Evolutionary conservation across 768 basidiomycete species (phyloP), one percentile per base, ranked within the genome.

Genomic region (Rubroboletus satanas): DNA sequence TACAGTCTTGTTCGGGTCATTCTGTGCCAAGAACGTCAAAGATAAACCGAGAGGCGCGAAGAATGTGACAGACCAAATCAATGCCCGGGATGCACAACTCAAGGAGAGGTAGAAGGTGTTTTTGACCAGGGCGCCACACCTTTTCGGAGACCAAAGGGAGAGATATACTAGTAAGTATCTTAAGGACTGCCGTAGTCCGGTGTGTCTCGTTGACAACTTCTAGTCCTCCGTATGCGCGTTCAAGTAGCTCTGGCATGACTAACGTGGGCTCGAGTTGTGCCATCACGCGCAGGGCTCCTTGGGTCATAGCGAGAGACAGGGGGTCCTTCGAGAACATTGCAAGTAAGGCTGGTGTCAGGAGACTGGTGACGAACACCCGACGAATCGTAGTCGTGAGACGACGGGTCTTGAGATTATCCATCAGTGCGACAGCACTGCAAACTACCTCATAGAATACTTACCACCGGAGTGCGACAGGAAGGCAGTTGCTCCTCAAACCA

Each of bases 151-250:
- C 82, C 17, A 98, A 71, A 10, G 92, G 86, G 5, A 86, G 78
- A 17, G 90, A 76, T 28, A 94, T 83, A 2, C 83, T 85, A 18
- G 88, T 82, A 29, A 98, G 79, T 68, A 90, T 88, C 49, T 87
- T 90, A 43, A 98, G 77, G 10, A 93, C 91, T 1, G 95, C 90
- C 2, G 93, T 93, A 5, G 95, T 97, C 38, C 95, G 77, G 68
- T 97, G 93, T 0, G 96, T 98, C 77, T 98, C 95, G 59, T 95
- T 94, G 17, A 98, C 82, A 11, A 87, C 85, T 67, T 97, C 93
- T n/a, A 98, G 75, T 0, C 93, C 93, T 36, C 88, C 81, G 58
- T 96, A 93, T 1, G 93, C 92, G 31, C 94, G 83, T 64, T 97
- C 95, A 23, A 98, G 78, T 12, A 98, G 76, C 39, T 93, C 87